These are phyloP conservation scores for Tolypocladium pustulatum DNA, from an alignment of 2,329 filamentous ascomycete genomes.

Conservation along the genomic window DNA sequence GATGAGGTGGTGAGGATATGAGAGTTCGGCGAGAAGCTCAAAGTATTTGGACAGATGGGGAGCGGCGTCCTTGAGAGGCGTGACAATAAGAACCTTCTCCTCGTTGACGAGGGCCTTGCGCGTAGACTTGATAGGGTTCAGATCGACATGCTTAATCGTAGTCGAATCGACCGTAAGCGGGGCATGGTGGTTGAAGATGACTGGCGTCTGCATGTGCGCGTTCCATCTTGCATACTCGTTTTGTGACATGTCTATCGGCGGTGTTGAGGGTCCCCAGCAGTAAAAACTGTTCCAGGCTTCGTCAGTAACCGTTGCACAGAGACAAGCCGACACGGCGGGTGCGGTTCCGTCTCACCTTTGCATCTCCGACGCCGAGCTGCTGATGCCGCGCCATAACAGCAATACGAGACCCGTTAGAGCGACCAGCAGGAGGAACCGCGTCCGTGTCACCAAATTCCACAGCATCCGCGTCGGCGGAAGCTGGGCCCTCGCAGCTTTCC, in stretches of 20 bases:
- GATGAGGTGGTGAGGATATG: constrained; percentile 91
- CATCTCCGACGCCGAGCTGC: constrained; percentile 73
- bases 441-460: constrained; percentile 60
- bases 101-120: constrained; percentile 67
- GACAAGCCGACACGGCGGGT: neutral
- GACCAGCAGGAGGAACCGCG: constrained; percentile 66
- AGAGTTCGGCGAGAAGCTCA: constrained; percentile 78
- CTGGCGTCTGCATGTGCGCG: constrained; percentile 78
- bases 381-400: constrained; percentile 81
- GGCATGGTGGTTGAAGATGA: constrained; percentile 92
- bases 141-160: constrained; percentile 68
- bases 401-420: constrained; percentile 60
- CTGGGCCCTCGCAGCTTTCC: constrained; percentile 78
- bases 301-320: neutral
- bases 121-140: constrained; percentile 78
- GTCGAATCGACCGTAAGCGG: constrained; percentile 75
- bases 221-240: constrained; percentile 91
- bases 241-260: constrained; percentile 89
- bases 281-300: constrained; percentile 58
- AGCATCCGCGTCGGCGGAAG: constrained; percentile 69
- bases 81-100: constrained; percentile 84
- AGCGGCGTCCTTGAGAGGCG: constrained; percentile 83
- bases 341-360: constrained; percentile 56
- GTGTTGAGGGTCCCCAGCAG: constrained; percentile 89
- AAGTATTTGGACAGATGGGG: constrained; percentile 81